Evolutionary conservation across 2,329 filamentous ascomycete genomes (phyloP).

Genomic region (Claviceps digitariae): DNA sequence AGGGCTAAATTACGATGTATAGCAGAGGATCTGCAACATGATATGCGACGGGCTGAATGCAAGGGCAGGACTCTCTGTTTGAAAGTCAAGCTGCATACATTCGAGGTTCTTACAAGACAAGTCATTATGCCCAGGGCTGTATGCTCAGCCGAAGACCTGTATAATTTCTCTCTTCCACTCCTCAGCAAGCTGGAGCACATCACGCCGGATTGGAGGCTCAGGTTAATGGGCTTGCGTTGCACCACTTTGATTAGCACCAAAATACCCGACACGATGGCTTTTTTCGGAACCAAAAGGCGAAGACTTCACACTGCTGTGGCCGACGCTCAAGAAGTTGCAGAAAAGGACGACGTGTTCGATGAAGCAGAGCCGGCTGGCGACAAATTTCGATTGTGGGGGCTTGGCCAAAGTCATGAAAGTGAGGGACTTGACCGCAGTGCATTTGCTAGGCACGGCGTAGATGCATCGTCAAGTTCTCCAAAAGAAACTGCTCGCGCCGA

Average conservation of each 20-base stretch:
- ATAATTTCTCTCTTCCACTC: constrained; percentile 69
- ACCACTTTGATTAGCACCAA: constrained; percentile 80
- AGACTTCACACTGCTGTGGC: constrained; percentile 8
- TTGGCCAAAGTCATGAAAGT: neutral
- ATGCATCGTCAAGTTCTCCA: constrained; percentile 33
- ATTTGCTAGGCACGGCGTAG: constrained; percentile 31
- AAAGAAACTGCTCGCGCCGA: constrained; percentile 16
- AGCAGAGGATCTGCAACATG: constrained; percentile 76
- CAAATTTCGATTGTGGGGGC: constrained; percentile 10
- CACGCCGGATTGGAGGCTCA: constrained; percentile 61
- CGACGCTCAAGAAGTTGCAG: constrained; percentile 7
- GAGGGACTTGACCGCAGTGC: neutral
- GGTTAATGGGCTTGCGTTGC: constrained; percentile 79
- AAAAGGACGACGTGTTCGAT: constrained; percentile 21
- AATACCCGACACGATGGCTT: constrained; percentile 60
- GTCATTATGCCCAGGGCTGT: constrained; percentile 61
- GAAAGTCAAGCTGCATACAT: constrained; percentile 90
- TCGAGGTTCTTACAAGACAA: constrained; percentile 80
- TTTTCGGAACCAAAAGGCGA: constrained; percentile 54
- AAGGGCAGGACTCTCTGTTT: constrained; percentile 85
- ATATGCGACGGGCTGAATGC: constrained; percentile 64
- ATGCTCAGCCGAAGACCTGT: constrained; percentile 64
- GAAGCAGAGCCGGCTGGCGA: constrained; percentile 54
- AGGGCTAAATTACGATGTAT: constrained; percentile 66
- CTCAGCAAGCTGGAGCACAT: constrained; percentile 74